Conservation (phyloP, 768 basidiomycete species). For the Lentinula sp. region DNA sequence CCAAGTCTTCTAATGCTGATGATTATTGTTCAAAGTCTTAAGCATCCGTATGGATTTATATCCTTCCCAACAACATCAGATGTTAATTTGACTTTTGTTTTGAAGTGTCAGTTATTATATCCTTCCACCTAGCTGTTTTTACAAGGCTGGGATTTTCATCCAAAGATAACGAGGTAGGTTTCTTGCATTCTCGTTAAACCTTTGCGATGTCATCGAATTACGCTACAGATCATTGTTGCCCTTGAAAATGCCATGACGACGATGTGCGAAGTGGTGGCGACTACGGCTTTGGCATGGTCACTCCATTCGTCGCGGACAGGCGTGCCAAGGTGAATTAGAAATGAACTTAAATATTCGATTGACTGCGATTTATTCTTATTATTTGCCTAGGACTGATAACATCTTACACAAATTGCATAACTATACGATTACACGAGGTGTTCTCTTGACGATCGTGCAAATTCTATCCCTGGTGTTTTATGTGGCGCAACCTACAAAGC, state of each 20-base stretch:
- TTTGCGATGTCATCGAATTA: neutral
- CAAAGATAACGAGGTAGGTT: neutral
- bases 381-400: neutral
- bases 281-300: neutral
- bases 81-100: neutral
- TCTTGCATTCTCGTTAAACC: neutral
- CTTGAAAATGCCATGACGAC: neutral
- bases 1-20: neutral
- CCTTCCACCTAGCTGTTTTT: neutral
- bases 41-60: neutral
- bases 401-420: neutral
- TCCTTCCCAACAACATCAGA: neutral
- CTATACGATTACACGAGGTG: constrained; percentile 1
- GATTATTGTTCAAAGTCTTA: neutral
- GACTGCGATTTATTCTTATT: neutral
- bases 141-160: neutral
- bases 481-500: neutral
- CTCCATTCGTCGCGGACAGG: neutral
- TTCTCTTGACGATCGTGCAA: neutral
- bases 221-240: neutral
- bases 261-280: neutral
- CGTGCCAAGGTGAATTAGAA: neutral
- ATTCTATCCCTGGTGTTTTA: neutral
- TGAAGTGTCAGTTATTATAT: neutral
- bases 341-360: neutral